Conservation (phyloP, 768 basidiomycete genomes). For the Gloeophyllum trabeum region DNA sequence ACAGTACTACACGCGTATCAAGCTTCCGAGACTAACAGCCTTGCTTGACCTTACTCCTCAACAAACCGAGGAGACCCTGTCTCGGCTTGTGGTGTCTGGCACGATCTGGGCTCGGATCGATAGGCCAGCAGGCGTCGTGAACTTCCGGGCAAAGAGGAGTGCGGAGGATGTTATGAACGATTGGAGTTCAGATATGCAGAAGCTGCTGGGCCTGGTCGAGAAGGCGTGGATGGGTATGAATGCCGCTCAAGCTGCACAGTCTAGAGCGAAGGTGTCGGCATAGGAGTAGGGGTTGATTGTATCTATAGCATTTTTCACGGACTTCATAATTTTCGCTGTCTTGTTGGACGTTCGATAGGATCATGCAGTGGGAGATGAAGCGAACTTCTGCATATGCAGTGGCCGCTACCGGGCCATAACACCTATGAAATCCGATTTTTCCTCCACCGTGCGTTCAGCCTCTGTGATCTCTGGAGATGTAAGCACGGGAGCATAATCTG, state of each 20-base stretch:
- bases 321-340: neutral
- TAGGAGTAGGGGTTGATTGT: neutral
- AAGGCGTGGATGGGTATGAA: conserved; percentile 99
- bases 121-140: conserved; percentile 81
- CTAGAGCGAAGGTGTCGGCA: conserved; percentile 36
- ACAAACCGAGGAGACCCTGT: conserved; percentile 82
- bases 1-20: conserved; percentile 91
- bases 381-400: neutral
- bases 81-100: conserved; percentile 82
- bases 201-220: conserved; percentile 82
- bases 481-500: conserved; percentile 49
- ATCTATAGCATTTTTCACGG: conserved; percentile 1
- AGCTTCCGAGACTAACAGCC: conserved; percentile 67
- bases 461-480: conserved; percentile 24
- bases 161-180: conserved; percentile 95
- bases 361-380: too few species aligned
- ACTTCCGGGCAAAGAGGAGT: conserved; percentile 71
- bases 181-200: conserved; percentile 96
- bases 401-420: neutral
- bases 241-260: conserved; percentile 77
- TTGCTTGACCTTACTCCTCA: conserved; percentile 77
- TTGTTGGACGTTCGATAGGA: too few species aligned
- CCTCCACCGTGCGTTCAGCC: conserved; percentile 4
- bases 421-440: neutral
- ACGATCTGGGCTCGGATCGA: conserved; percentile 93